Evolutionary conservation across 352 stramenopile species (phyloP).

Genomic region (Phytopythium helicoides): DNA sequence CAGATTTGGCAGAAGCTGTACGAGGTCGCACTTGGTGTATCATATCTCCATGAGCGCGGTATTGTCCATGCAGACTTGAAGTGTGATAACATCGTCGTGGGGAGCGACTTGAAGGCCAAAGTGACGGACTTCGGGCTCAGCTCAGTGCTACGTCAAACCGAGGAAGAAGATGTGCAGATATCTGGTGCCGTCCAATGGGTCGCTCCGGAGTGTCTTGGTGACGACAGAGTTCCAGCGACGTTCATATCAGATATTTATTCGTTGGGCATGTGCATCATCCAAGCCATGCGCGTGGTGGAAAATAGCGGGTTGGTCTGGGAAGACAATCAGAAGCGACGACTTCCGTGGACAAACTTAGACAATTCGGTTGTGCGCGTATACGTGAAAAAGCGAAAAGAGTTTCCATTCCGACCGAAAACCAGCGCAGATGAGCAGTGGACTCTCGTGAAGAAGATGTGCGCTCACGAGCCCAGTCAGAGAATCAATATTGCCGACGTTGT

Average conservation of each 20-base stretch:
- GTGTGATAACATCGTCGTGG: background rate
- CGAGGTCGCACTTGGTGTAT: conserved; percentile 5
- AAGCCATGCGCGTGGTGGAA: conserved; percentile 1
- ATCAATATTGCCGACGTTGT: background rate
- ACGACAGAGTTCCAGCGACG: conserved; percentile 3
- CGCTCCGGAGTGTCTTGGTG: conserved; percentile 20
- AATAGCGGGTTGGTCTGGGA: background rate
- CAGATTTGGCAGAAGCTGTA: conserved; percentile 6
- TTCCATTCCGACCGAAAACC: background rate
- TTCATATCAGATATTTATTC: conserved; percentile 7
- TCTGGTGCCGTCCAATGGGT: conserved; percentile 13
- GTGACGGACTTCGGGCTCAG: conserved; percentile 5
- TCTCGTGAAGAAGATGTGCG: conserved; percentile 2
- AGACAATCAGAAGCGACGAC: background rate
- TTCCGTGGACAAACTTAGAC: background rate
- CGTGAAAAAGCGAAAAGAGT: background rate
- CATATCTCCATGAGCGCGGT: conserved; percentile 1
- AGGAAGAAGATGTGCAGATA: too few species aligned
- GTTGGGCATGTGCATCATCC: background rate
- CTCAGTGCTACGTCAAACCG: background rate
- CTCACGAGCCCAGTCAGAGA: background rate
- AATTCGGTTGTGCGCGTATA: background rate
- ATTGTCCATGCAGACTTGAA: background rate
- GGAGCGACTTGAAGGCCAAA: conserved; percentile 4
- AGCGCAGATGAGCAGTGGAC: conserved; percentile 1